Evolutionary conservation across 2,329 filamentous ascomycete species (phyloP), one percentile per base, ranked within the genome.

Genomic region (Ceratocystis cacaofunesta): DNA sequence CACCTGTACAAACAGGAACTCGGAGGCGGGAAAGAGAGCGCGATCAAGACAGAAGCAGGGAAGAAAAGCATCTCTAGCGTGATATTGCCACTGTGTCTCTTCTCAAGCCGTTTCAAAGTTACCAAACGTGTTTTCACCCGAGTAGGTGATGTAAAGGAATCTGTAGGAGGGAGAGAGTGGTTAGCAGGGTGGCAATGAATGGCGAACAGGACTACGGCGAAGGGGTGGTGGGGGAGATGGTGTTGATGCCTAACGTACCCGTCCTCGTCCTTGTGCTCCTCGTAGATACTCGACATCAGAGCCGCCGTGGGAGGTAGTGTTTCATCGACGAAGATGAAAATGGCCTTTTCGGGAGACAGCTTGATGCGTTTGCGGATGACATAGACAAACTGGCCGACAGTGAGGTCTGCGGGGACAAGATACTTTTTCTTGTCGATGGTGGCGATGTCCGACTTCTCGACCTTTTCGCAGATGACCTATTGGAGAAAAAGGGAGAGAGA

Each of bases 371-470:
- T 99, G 77, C 94, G 91, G 79, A 99, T 99, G 70, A 99, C 94
- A 78, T 99, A 99, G 80, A 99, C 94, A 76, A 99, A 96, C 86
- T 99, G 94, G 73, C 94, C 94, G 69, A 99, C 94, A 69, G 94
- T 99, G 74, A 99, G 85, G 75, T 99, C 94, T 71, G 94, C 91
- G 15, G 94, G 94, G 32, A 99, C 94, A 61, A 99, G 85, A 75
- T 99, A 99, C 82, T 99, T 99, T 86, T 99, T 99, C 87, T 99
- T 99, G 80, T 99, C 94, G 83, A 99, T 99, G 71, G 94, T 97
- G 68, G 94, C 94, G 72, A 99, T 99, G 76, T 99, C 94, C 69
- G 89, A 95, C 81, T 96, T 97, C 80, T 99, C 94, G 71, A 97
- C 92, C 82, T 97, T 97, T 79, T 97, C 94, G 82, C 94, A 99